Percentiles rank a stretch among this genome's conserved stretches.
Conservation (phyloP, 805 yeast genomes). For the Ogataea dorogensis region DNA sequence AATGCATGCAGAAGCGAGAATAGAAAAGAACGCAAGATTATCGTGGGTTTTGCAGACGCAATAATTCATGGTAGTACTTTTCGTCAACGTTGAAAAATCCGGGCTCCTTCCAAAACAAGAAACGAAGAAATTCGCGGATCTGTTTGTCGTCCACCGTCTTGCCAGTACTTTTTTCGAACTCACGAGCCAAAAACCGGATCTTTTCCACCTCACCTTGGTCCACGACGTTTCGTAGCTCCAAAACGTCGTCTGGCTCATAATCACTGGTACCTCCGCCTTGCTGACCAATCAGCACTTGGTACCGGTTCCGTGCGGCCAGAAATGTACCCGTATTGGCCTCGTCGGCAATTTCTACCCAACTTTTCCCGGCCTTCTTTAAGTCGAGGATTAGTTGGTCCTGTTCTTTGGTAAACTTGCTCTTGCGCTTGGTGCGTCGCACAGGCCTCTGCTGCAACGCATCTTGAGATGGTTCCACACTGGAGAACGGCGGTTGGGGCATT, state of each 20-base stretch:
- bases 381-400: slow-evolving; percentile 66
- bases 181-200: slow-evolving; percentile 63
- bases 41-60: slow-evolving; percentile 32
- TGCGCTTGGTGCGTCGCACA: slow-evolving; percentile 52
- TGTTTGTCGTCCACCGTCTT: slow-evolving; percentile 50
- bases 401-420: slow-evolving; percentile 65
- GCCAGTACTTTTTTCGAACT: slow-evolving; percentile 54
- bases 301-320: slow-evolving; percentile 72
- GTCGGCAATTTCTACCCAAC: slow-evolving; percentile 75
- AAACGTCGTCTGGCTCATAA: slow-evolving; percentile 59
- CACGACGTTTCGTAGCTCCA: slow-evolving; percentile 47
- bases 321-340: slow-evolving; percentile 61
- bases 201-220: slow-evolving; percentile 73
- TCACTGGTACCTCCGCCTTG: slow-evolving; percentile 72
- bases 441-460: slow-evolving; percentile 23
- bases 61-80: slow-evolving; percentile 40
- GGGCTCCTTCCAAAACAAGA: slow-evolving; percentile 56
- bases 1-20: slow-evolving; percentile 4
- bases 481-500: slow-evolving; percentile 31
- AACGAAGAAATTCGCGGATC: slow-evolving; percentile 52
- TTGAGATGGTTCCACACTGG: slow-evolving; percentile 20
- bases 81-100: slow-evolving; percentile 54
- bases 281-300: slow-evolving; percentile 79
- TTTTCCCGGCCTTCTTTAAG: slow-evolving; percentile 59
- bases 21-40: neutral